phyloP scores from a whole-genome alignment of 106 monocot genomes.

The Gastrodia elata region DNA sequence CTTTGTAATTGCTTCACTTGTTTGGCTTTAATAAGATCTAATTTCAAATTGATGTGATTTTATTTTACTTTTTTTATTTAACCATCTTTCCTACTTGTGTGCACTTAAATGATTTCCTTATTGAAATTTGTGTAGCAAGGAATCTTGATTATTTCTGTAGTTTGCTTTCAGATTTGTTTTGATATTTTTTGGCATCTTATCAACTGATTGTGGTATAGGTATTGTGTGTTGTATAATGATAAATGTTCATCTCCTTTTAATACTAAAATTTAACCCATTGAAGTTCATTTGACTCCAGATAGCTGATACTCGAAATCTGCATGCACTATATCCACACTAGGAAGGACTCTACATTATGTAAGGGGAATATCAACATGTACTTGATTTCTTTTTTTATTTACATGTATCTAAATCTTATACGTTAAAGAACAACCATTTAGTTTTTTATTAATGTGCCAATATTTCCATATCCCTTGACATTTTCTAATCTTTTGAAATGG shows the following conservation, averaged over 20 bases:
- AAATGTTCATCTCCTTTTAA: neutral
- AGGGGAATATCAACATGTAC: too few species aligned
- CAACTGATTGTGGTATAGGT: neutral
- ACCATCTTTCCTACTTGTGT: neutral
- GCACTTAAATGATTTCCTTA: neutral
- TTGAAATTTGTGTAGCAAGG: neutral
- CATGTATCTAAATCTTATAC: too few species aligned
- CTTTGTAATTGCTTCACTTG: slow-evolving; percentile 34
- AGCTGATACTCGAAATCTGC: too few species aligned
- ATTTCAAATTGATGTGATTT: neutral
- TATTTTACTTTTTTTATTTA: neutral
- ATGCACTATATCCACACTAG: too few species aligned
- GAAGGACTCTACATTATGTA: too few species aligned
- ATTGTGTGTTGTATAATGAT: neutral
- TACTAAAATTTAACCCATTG: too few species aligned
- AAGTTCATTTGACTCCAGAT: too few species aligned
- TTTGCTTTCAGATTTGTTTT: neutral
- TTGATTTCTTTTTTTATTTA: too few species aligned
- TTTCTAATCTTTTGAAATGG: too few species aligned
- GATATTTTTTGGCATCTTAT: neutral
- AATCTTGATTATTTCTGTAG: neutral
- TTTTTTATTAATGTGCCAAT: too few species aligned
- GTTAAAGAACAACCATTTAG: too few species aligned
- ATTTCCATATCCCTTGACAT: too few species aligned
- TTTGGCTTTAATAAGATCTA: slow-evolving; percentile 9